phyloP scores from a whole-genome alignment of 495 filamentous ascomycete genomes.

The Aspergillus coremiiformis region DNA sequence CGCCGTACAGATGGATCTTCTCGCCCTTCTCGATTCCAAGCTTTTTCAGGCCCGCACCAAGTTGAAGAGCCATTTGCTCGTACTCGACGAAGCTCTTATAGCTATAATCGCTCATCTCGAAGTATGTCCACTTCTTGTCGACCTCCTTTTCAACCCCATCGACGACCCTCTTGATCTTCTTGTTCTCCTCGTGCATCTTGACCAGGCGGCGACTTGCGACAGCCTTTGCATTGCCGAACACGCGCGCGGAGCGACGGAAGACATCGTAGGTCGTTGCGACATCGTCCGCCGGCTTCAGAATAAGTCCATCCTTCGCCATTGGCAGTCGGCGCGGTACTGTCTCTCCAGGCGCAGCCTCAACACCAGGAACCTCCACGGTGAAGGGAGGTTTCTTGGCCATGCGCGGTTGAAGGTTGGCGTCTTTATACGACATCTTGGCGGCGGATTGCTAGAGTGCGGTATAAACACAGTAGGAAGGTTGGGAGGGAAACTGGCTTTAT shows the following conservation, averaged over 20 bases:
- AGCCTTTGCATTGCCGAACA: constrained; percentile 84
- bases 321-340: constrained; percentile 83
- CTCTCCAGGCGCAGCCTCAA: constrained; percentile 69
- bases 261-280: constrained; percentile 84
- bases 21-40: constrained; percentile 68
- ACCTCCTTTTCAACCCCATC: constrained; percentile 85
- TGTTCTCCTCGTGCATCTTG: constrained; percentile 81
- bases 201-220: constrained; percentile 74
- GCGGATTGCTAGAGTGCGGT: constrained; percentile 1
- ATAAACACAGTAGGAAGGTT: neutral
- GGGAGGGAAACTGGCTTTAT: neutral
- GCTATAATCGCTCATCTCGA: constrained; percentile 81
- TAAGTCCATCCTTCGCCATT: constrained; percentile 60
- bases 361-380: constrained; percentile 70
- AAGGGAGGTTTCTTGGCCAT: constrained; percentile 56
- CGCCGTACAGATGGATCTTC: constrained; percentile 81
- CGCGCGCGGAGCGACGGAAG: constrained; percentile 64
- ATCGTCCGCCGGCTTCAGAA: constrained; percentile 57
- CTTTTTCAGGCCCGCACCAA: constrained; percentile 73
- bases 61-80: constrained; percentile 61
- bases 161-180: constrained; percentile 94
- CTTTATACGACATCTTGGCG: constrained; percentile 40
- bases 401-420: constrained; percentile 54
- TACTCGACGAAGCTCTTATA: constrained; percentile 88
- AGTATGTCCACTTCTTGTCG: constrained; percentile 94